Evolutionary conservation across 1,139 yeast genomes (phyloP), one percentile per base, ranked within the genome.

Genomic region (Fermentozyma sake): DNA sequence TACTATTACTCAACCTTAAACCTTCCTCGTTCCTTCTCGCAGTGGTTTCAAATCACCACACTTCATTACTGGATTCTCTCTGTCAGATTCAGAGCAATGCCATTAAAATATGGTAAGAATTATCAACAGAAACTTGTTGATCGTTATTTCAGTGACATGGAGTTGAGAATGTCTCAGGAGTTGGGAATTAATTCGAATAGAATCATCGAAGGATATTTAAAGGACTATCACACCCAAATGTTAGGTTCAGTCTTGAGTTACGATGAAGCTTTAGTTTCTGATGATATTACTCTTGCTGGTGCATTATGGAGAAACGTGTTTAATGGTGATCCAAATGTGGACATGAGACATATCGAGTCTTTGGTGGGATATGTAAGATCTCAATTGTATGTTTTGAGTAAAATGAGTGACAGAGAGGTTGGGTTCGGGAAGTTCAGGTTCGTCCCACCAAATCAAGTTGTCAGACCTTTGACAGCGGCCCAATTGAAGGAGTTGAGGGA

Each of bases 71-170:
- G 99, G 99, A 79, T 91, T 49, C 66, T 91, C 29, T 80, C 82
- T 43, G 95, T 85, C 10, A 76, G 98, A 49, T 87, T 91, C 96
- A 76, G 99, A 52, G 94, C 94, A 12, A 70, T 93, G 80, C 97
- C 97, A 0, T 80, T 80, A 52, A 81, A 84, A 48, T 79, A 85
- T 50, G 93, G 96, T 22, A 76, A 76, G 42, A 82, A 82, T 51
- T 91, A 89, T 58, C 96, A 91, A 56, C 96, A 89, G 55, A 87
- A 87, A 53, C 61, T 93, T 28, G 83, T 89, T 23, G 96, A 93
- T 54, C 72, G 95, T 43, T 76, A 86, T 27, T 93, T 91, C 60
- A 76, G 76, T 37, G 98, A 91, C 52, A 82, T 91, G 61, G 97
- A 91, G 52, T 64, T 76, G 48, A 76, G 95, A 49, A 68, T 93